Evolutionary conservation across 768 basidiomycete genomes (phyloP), one percentile per base, ranked within the genome.

Genomic region (Termitomyces sp.): DNA sequence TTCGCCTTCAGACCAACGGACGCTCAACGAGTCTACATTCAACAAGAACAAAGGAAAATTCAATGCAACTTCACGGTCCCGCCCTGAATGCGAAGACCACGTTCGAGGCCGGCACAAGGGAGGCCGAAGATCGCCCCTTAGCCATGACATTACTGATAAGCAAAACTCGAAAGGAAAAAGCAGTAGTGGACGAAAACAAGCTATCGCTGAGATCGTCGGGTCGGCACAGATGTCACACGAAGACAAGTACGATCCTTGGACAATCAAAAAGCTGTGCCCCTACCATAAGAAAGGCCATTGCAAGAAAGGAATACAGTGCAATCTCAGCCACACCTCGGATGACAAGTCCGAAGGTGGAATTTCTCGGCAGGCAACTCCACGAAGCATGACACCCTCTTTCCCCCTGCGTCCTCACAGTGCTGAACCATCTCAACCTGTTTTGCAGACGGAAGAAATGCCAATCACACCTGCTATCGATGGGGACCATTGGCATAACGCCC

Each of bases 231-330:
- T 9, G 11, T 21, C 32, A 17, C 23, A 27, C 7, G 46, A 47
- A 37, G 46, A 41, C 30, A 34, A 42, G 30, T 17, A n/a, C 19
- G 35, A 41, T 30, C 52, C 34, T 46, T 46, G 56, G 34, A 7
- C 5, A 19, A 17, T 14, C 37, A 21, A 57, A 28, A 30, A 32
- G 35, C 51, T 41, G 16, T 59, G 60, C 16, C 32, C 44, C 10
- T 59, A 32, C 34, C 37, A 49, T 47, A 32, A 44, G 23, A 52
- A 35, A 44, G 60, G 60, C 2, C 19, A 43, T 39, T 61, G 60
- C 34, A 61, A 50, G 19, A 47, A 56, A n/a, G 60, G 54, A 12
- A 17, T 37, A n/a, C 45, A 16, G 3, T 59, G 57, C 49, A 50
- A 53, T 35, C 30, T 47, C 25, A 25, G 41, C 47, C 57, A 61